phyloP scores from a whole-genome alignment of 75 land plant genomes.

The Larix kaempferi region DNA sequence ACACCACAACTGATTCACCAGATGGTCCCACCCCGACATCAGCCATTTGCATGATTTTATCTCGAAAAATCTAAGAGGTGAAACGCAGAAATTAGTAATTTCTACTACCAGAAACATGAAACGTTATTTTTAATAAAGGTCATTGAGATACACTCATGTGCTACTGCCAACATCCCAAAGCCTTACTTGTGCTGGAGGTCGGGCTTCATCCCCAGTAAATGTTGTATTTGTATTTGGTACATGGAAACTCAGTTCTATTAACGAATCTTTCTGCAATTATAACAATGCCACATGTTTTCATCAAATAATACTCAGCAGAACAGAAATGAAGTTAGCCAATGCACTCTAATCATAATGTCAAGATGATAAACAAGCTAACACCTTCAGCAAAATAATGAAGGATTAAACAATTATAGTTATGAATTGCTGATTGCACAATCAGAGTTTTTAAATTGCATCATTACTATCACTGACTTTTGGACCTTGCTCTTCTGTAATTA shows the following conservation, averaged over 20 bases:
- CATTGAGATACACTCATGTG: neutral
- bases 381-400: no score
- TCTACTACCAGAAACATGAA: neutral
- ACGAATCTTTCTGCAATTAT: constrained; percentile 80
- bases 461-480: no score
- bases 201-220: constrained; percentile 90
- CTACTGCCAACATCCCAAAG: neutral
- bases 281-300: neutral
- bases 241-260: constrained; percentile 98
- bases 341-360: no score
- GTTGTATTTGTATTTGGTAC: constrained; percentile 89
- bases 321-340: no score
- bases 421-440: no score
- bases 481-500: no score
- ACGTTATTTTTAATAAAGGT: neutral
- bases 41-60: constrained; percentile 70
- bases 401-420: no score
- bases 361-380: no score
- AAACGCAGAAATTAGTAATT: neutral
- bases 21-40: constrained; percentile 79
- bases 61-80: constrained; percentile 56
- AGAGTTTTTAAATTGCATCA: no score
- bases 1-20: constrained; percentile 67
- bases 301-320: neutral
- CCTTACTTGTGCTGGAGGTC: constrained; percentile 86